Base-by-base conservation (phyloP, 495 filamentous ascomycete species). In the Aeminium ludgeri region DNA sequence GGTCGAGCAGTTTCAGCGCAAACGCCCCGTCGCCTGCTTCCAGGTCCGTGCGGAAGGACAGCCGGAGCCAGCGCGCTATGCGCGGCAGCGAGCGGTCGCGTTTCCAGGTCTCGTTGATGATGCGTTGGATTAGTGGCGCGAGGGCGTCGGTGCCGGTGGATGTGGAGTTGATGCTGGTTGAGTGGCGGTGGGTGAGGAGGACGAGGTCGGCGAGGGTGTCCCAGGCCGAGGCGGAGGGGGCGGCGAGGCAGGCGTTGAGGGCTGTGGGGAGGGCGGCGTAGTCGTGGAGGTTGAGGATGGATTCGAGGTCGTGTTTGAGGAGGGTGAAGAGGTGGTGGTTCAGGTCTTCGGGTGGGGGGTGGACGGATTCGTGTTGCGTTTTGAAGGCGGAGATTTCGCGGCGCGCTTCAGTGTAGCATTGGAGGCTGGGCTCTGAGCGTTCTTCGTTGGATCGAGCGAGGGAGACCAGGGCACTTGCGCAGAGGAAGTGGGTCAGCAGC, bases 251-350 rank as follows among this genome's bases (percentile, higher is more conserved):
- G 48, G 67, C 71, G 32, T 76, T 62, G 23, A 86, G 65, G 10
- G 82, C 67, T 4, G 59, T 55, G 23, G 66, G 63, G n/a, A 86
- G 56, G 37, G 64, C 65, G 44, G 78, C 70, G 80, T 80, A 87
- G 13, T 69, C 59, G 46, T 74, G 69, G 4, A 93, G 60, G 13
- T 64, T 61, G 17, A 74, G 60, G 10, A 74, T 69, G n/a, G 73
- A 78, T 61, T 89, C 84, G 47, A 89, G 78, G 45, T 85, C 76
- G 50, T 82, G 79, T 1, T 73, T 68, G 4, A 84, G 55, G 10
- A 87, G 67, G 66, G 27, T 69, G 64, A 40, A 82, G 66, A 49
- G 80, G 84, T 7, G 62, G 55, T 16, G 64, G 51, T 53, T 58
- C 10, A 49, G 58, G 36, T 70, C 65, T 3, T 20, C 3, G 20